These are phyloP conservation scores for Lactarius indigo DNA, from an alignment of 768 basidiomycete species.

Conservation along the genomic window DNA sequence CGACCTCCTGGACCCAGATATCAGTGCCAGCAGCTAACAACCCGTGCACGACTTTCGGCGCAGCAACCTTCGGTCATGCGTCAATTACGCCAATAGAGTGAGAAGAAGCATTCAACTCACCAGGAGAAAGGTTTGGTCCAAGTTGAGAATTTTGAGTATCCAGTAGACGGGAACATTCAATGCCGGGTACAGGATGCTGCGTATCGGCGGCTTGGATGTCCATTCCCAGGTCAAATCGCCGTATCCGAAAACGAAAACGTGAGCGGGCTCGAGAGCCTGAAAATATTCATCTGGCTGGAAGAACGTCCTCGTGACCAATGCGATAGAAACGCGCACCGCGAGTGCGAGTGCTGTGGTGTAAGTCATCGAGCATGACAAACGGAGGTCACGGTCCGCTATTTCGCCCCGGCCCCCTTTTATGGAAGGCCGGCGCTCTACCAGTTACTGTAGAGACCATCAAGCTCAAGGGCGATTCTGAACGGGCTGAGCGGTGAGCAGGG, in stretches of 20 bases:
- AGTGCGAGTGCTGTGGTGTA: slow-evolving; percentile 37
- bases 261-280: slow-evolving; percentile 91
- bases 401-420: background rate
- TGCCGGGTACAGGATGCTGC: slow-evolving; percentile 78
- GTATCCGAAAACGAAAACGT: slow-evolving; percentile 85
- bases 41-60: slow-evolving; percentile 77
- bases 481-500: too few species aligned
- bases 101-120: slow-evolving; percentile 45
- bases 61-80: slow-evolving; percentile 49
- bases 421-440: too few species aligned
- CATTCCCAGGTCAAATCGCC: slow-evolving; percentile 97
- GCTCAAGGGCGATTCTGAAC: too few species aligned
- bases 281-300: slow-evolving; percentile 99
- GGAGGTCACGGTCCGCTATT: background rate
- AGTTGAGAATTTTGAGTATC: slow-evolving; percentile 50
- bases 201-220: slow-evolving; percentile 63
- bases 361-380: background rate
- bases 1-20: slow-evolving; percentile 62
- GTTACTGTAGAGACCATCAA: too few species aligned
- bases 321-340: slow-evolving; percentile 52
- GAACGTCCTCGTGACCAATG: slow-evolving; percentile 73
- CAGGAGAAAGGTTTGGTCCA: slow-evolving; percentile 57
- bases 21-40: slow-evolving; percentile 77
- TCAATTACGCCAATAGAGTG: background rate
- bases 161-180: slow-evolving; percentile 79